phyloP scores from a whole-genome alignment of 148 eudicot genomes.

The Spergularia marina region DNA sequence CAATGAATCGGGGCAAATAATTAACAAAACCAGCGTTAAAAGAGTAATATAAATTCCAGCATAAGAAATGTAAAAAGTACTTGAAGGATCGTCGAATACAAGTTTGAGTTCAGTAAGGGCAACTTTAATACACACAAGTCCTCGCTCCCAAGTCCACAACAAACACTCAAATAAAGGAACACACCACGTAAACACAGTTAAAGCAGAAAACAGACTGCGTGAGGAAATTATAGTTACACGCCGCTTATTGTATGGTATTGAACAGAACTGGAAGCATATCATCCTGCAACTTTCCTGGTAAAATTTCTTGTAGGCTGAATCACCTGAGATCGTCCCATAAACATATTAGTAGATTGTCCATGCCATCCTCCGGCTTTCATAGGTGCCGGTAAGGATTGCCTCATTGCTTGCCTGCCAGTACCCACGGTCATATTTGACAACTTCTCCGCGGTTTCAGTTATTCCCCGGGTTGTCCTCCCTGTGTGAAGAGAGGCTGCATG shows the following conservation, averaged over 20 bases:
- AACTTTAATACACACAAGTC: not conserved
- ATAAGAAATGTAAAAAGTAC: constrained; percentile 1
- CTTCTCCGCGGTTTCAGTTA: constrained; percentile 59
- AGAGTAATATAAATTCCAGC: not conserved
- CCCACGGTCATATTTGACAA: constrained; percentile 53
- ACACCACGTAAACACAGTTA: not conserved
- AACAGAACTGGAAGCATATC: constrained; percentile 9
- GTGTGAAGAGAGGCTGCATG: constrained; percentile 38
- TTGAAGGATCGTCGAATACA: not conserved
- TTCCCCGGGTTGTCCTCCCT: constrained; percentile 46
- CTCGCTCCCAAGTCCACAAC: not conserved
- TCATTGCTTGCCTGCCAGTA: constrained; percentile 40
- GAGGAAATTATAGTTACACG: not conserved
- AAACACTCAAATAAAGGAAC: not conserved
- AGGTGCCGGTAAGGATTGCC: constrained; percentile 58
- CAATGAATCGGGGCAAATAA: no score
- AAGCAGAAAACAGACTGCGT: not conserved
- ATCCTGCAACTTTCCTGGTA: constrained; percentile 70
- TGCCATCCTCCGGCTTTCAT: constrained; percentile 95
- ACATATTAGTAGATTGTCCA: constrained; percentile 50
- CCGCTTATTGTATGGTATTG: constrained; percentile 5
- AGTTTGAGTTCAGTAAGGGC: not conserved
- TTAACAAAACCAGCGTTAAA: not conserved
- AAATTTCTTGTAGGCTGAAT: constrained; percentile 47
- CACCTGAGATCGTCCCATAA: constrained; percentile 50